These are phyloP conservation scores for Spizellomyces sp. DNA, from an alignment of 192 early-diverging fungal species.

Conservation along the genomic window DNA sequence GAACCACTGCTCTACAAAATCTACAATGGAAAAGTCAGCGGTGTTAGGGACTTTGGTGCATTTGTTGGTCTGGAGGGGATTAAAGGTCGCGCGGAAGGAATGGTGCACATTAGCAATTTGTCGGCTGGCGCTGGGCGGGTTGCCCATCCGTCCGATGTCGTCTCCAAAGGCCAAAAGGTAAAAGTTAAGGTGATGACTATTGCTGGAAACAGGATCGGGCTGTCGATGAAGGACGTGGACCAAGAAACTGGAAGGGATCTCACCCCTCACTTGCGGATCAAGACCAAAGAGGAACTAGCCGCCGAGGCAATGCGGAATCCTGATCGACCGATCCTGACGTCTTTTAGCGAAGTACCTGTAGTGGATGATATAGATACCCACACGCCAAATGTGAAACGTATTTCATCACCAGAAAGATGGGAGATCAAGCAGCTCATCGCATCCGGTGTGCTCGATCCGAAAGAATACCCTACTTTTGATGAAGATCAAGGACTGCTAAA, in stretches of 20 bases:
- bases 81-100: constrained; percentile 75
- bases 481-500: constrained; percentile 82
- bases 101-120: constrained; percentile 86
- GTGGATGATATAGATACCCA: constrained; percentile 46
- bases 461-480: constrained; percentile 86
- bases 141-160: constrained; percentile 82
- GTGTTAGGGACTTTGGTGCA: constrained; percentile 90
- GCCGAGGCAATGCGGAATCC: constrained; percentile 64
- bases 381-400: constrained; percentile 63
- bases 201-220: constrained; percentile 74
- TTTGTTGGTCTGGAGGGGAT: constrained; percentile 88
- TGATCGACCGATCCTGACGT: constrained; percentile 63
- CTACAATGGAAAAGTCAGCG: constrained; percentile 80
- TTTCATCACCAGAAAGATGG: constrained; percentile 94
- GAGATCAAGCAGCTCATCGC: constrained; percentile 98
- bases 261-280: constrained; percentile 74
- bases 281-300: constrained; percentile 66
- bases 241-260: constrained; percentile 89
- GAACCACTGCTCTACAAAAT: constrained; percentile 90
- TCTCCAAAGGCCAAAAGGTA: constrained; percentile 77
- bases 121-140: constrained; percentile 64
- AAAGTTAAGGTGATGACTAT: constrained; percentile 96
- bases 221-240: constrained; percentile 97
- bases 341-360: constrained; percentile 46
- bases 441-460: constrained; percentile 81